Percentiles rank a stretch among this genome's conserved stretches.
These are phyloP conservation scores for Tanacetum coccineum DNA, from an alignment of 129 eudicot genomes.

Conservation along the genomic window DNA sequence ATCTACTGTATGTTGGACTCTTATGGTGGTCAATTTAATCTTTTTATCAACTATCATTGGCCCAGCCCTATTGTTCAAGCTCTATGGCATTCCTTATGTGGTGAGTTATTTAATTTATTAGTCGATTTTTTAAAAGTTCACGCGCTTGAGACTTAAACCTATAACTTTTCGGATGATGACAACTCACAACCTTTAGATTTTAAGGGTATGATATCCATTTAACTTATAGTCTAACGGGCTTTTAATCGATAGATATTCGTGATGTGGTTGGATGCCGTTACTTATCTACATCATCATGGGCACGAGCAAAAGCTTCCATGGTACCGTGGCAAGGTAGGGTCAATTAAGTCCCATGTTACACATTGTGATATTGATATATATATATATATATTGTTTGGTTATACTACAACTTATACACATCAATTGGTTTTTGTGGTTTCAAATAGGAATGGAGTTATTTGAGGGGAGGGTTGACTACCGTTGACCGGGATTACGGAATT, in stretches of 20 bases:
- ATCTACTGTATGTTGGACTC: constrained; percentile 68
- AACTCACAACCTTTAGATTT: too few species aligned
- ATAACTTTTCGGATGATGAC: too few species aligned
- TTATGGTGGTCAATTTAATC: constrained; percentile 51
- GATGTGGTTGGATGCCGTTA: constrained; percentile 65
- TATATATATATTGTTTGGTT: not conserved
- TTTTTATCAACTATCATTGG: constrained; percentile 41
- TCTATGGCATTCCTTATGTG: constrained; percentile 63
- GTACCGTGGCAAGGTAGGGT: constrained; percentile 76
- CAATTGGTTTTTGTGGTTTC: not conserved
- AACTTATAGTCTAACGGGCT: not conserved
- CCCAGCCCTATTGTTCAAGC: constrained; percentile 49
- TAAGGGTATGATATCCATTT: not conserved
- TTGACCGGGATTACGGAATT: constrained; percentile 75
- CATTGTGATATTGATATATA: too few species aligned
- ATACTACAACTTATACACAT: not conserved
- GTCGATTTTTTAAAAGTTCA: too few species aligned
- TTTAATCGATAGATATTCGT: constrained; percentile 49
- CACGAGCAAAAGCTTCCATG: constrained; percentile 74
- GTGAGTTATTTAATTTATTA: constrained; percentile 24
- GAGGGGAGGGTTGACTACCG: constrained; percentile 80
- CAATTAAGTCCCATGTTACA: not conserved
- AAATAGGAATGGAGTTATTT: constrained; percentile 79
- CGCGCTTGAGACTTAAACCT: too few species aligned
- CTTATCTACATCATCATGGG: constrained; percentile 81